These are phyloP conservation scores for Micromonas commoda DNA, from an alignment of 139 green algal genomes.

Conservation along the genomic window DNA sequence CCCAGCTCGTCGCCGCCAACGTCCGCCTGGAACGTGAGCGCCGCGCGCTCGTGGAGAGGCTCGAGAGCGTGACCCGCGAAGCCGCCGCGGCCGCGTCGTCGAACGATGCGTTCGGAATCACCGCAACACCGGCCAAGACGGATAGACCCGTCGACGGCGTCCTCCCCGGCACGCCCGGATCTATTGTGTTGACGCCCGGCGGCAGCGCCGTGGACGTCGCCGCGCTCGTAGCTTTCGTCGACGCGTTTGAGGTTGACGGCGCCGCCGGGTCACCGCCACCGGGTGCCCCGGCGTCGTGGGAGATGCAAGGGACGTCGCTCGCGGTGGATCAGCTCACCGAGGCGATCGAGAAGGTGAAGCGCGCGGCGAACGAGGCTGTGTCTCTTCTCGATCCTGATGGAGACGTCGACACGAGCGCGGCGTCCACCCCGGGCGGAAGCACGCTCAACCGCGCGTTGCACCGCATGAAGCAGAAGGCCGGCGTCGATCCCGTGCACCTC, in stretches of 20 bases:
- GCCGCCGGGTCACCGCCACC: too few relatives aligned
- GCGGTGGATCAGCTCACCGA: neutral
- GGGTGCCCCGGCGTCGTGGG: neutral
- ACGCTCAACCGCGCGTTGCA: too few relatives aligned
- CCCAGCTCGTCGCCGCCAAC: neutral
- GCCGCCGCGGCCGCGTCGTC: neutral
- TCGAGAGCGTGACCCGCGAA: neutral
- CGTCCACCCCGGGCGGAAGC: too few relatives aligned
- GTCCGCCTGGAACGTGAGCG: neutral
- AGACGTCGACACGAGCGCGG: too few relatives aligned
- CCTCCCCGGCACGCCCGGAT: too few relatives aligned
- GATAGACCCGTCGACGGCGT: too few relatives aligned
- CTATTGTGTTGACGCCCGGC: neutral
- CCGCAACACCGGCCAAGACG: neutral
- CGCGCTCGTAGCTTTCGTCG: too few relatives aligned
- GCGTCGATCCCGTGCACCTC: too few relatives aligned
- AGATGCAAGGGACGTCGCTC: neutral
- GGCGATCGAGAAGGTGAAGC: neutral
- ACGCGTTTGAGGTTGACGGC: too few relatives aligned
- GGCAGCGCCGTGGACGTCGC: too few relatives aligned
- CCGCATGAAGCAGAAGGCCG: too few relatives aligned
- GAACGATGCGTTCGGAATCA: neutral
- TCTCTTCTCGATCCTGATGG: too few relatives aligned
- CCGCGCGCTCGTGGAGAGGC: neutral
- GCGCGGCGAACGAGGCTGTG: neutral